Percentiles rank a stretch among this genome's conserved stretches.
phyloP scores from a whole-genome alignment of 805 yeast species.

The Wickerhamomyces rabaulensis region DNA sequence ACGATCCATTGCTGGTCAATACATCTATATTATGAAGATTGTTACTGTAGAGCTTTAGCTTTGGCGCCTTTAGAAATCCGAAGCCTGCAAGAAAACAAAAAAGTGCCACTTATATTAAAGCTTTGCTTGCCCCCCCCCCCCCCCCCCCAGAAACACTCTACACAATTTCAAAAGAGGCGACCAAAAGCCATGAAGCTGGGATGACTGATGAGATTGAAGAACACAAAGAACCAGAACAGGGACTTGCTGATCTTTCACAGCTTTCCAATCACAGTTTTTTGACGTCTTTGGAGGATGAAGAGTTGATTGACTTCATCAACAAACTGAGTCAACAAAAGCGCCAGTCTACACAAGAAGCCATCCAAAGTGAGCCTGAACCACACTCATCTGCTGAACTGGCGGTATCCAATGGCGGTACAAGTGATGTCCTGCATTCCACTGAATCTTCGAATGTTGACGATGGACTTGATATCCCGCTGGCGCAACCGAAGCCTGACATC shows the following conservation, averaged over 20 bases:
- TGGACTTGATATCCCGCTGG: slow-evolving; percentile 3
- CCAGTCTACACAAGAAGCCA: not conserved
- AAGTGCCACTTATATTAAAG: no score
- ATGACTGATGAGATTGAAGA: not conserved
- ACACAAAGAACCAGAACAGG: not conserved
- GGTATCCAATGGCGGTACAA: not conserved
- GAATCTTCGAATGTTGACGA: not conserved
- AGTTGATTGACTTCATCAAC: slow-evolving; percentile 32
- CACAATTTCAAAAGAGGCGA: no score
- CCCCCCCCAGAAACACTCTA: no score
- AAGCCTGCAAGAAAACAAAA: not conserved
- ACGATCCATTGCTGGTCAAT: not conserved
- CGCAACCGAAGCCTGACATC: slow-evolving; percentile 2
- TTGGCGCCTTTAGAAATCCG: no score
- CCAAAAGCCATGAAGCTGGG: not conserved
- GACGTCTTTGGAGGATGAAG: slow-evolving; percentile 33
- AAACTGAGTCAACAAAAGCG: slow-evolving; percentile 23
- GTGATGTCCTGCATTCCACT: not conserved
- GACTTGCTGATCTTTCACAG: slow-evolving; percentile 4
- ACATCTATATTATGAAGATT: not conserved
- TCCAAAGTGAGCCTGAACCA: not conserved
- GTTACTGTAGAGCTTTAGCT: no score
- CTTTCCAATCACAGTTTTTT: slow-evolving; percentile 14
- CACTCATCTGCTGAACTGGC: not conserved
- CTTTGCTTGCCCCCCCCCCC: no score